Evolutionary conservation across 495 filamentous ascomycete genomes (phyloP).

Genomic region (Penicillium riverlandense): DNA sequence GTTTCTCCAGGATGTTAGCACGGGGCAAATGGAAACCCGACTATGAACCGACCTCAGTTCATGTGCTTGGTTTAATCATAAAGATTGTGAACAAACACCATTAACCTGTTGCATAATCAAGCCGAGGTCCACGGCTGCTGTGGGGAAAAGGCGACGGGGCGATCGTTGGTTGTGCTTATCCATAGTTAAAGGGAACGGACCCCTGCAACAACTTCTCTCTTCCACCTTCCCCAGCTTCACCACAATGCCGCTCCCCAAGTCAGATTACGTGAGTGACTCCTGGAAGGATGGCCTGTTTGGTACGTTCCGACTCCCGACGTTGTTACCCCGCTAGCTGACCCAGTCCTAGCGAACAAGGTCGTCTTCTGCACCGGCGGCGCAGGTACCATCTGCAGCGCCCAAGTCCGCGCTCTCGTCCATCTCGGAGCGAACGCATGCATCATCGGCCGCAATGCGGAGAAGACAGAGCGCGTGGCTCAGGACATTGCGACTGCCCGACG

Average conservation of each 20-base stretch:
- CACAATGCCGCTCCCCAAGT: slow-evolving; percentile 54
- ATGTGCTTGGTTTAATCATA: too few relatives aligned
- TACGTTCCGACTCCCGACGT: slow-evolving; percentile 16
- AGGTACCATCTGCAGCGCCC: slow-evolving; percentile 87
- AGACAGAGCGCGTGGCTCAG: slow-evolving; percentile 71
- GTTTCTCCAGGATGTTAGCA: too few relatives aligned
- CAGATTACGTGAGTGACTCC: slow-evolving; percentile 67
- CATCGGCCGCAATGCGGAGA: slow-evolving; percentile 82
- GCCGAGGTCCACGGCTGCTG: slow-evolving; percentile 16
- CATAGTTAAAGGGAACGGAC: too few relatives aligned
- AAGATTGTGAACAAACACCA: too few relatives aligned
- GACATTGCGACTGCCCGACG: slow-evolving; percentile 72
- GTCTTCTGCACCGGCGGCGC: slow-evolving; percentile 94
- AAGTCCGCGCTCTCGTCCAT: slow-evolving; percentile 83
- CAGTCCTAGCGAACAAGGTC: slow-evolving; percentile 66
- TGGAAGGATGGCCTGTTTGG: slow-evolving; percentile 86
- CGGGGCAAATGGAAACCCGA: too few relatives aligned
- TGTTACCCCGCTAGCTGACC: neutral
- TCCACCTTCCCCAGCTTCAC: neutral
- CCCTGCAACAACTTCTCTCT: neutral
- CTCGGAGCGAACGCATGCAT: slow-evolving; percentile 93
- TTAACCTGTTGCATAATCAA: neutral
- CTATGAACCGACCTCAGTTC: too few relatives aligned
- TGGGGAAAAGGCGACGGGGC: slow-evolving; percentile 16
- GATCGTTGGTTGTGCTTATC: too few relatives aligned